These are phyloP conservation scores for Jimgerdemannia flammicorona DNA, from an alignment of 192 early-diverging fungal species.

Conservation along the genomic window DNA sequence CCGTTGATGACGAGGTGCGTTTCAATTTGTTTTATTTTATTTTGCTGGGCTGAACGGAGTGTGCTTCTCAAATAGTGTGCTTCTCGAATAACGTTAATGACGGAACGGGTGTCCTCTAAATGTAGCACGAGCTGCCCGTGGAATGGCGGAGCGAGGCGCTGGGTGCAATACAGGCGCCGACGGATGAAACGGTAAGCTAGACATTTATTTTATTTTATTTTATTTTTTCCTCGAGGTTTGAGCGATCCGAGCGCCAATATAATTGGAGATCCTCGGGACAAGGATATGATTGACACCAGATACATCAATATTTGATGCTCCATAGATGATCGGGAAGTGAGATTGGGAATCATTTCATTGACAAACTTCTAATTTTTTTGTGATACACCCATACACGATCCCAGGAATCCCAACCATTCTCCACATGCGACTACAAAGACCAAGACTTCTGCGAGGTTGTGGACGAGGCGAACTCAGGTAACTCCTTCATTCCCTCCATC, in stretches of 20 bases:
- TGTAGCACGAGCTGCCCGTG: conserved; percentile 37
- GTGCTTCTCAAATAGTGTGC: too few species aligned
- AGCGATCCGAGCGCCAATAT: too few species aligned
- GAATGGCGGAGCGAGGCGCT: conserved; percentile 58
- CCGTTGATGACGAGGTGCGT: conserved; percentile 39
- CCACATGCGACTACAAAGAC: conserved; percentile 57
- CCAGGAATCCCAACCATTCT: conserved; percentile 50
- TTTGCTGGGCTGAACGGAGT: too few species aligned
- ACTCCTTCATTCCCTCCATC: conserved; percentile 5
- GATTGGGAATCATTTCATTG: too few species aligned
- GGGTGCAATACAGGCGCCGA: conserved; percentile 67
- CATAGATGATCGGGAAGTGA: too few species aligned
- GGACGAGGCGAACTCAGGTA: conserved; percentile 59
- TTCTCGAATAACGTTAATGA: too few species aligned
- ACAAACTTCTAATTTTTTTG: too few species aligned
- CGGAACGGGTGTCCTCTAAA: not conserved
- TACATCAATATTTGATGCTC: too few species aligned
- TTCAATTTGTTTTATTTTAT: not conserved
- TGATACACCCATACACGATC: too few species aligned
- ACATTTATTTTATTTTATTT: not conserved
- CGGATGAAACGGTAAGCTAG: conserved; percentile 42
- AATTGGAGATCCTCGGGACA: too few species aligned
- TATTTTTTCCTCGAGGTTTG: too few species aligned
- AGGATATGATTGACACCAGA: too few species aligned
- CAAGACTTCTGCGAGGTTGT: conserved; percentile 90